phyloP scores from a whole-genome alignment of 2,329 filamentous ascomycete genomes.

The Trichoderma aggressivum region DNA sequence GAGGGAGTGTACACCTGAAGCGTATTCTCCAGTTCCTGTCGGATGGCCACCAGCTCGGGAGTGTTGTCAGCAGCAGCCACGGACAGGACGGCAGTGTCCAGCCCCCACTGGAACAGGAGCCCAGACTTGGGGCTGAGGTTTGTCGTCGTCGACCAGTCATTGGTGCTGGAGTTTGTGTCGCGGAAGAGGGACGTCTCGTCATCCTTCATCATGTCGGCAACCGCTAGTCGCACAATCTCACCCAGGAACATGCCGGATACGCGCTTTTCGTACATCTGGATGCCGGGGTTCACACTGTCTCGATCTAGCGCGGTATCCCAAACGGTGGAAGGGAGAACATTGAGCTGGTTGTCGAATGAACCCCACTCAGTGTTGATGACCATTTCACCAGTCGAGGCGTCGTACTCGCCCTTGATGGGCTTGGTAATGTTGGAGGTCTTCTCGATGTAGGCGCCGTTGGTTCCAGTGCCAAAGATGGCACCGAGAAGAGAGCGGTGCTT shows the following conservation, averaged over 20 bases:
- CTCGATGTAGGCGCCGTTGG: slow-evolving; percentile 96
- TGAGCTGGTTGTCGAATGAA: slow-evolving; percentile 92
- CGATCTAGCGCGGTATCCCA: slow-evolving; percentile 79
- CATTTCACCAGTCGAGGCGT: slow-evolving; percentile 84
- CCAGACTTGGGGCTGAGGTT: slow-evolving; percentile 61
- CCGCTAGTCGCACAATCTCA: slow-evolving; percentile 78
- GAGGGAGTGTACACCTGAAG: slow-evolving; percentile 74
- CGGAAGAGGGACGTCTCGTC: slow-evolving; percentile 68
- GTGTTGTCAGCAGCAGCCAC: slow-evolving; percentile 79
- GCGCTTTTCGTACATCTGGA: slow-evolving; percentile 99
- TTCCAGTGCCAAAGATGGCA: slow-evolving; percentile 95
- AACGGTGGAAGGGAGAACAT: slow-evolving; percentile 77
- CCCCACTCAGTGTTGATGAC: slow-evolving; percentile 99
- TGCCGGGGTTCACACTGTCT: slow-evolving; percentile 82
- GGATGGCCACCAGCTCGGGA: slow-evolving; percentile 66
- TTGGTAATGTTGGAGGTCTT: slow-evolving; percentile 85
- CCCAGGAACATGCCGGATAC: slow-evolving; percentile 98
- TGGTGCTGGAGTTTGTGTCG: slow-evolving; percentile 68
- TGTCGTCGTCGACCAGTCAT: slow-evolving; percentile 68
- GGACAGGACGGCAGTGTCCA: slow-evolving; percentile 88
- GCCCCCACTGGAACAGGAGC: slow-evolving; percentile 77
- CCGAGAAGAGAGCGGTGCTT: slow-evolving; percentile 86
- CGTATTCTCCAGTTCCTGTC: slow-evolving; percentile 73
- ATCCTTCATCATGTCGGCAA: slow-evolving; percentile 70
- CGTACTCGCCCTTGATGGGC: slow-evolving; percentile 65